Evolutionary conservation across 495 filamentous ascomycete genomes (phyloP).

Genomic region (Hypoxylon trugodes): DNA sequence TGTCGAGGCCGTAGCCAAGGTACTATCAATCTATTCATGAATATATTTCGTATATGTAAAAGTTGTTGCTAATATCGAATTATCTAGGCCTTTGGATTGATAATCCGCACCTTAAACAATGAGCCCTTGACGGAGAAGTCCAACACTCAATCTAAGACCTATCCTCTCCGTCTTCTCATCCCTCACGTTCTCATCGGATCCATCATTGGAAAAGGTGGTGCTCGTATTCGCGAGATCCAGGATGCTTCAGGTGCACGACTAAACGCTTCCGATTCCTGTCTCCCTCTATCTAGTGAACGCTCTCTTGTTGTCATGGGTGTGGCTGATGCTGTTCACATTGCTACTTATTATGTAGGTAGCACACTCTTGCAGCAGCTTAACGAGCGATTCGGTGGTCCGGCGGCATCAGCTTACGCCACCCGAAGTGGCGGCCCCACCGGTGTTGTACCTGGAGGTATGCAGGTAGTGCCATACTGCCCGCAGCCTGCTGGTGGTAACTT

Average conservation of each 20-base stretch:
- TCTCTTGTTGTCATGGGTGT: constrained; percentile 94
- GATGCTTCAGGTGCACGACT: constrained; percentile 95
- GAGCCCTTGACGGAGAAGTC: constrained; percentile 88
- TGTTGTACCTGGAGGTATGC: constrained; percentile 94
- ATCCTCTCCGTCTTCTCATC: constrained; percentile 92
- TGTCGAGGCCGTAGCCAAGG: constrained; percentile 97
- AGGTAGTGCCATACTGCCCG: constrained; percentile 94
- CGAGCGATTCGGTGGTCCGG: constrained; percentile 93
- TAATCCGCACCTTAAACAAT: constrained; percentile 97
- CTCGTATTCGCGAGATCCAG: constrained; percentile 97
- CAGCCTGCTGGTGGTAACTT: constrained; percentile 92
- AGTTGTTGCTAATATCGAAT: constrained; percentile 30
- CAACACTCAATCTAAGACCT: constrained; percentile 92
- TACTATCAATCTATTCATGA: constrained; percentile 48
- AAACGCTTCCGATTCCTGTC: constrained; percentile 93
- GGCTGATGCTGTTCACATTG: constrained; percentile 95
- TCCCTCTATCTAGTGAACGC: constrained; percentile 92
- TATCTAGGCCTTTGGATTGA: constrained; percentile 89
- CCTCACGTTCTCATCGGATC: constrained; percentile 98
- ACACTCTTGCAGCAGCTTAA: constrained; percentile 96
- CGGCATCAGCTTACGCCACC: constrained; percentile 95
- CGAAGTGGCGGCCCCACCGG: constrained; percentile 92
- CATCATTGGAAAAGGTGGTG: constrained; percentile 96
- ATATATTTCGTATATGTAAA: background rate
- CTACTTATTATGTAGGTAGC: constrained; percentile 96